phyloP scores from a whole-genome alignment of 192 early-diverging fungal species.

The Spizellomyces punctatus region DNA sequence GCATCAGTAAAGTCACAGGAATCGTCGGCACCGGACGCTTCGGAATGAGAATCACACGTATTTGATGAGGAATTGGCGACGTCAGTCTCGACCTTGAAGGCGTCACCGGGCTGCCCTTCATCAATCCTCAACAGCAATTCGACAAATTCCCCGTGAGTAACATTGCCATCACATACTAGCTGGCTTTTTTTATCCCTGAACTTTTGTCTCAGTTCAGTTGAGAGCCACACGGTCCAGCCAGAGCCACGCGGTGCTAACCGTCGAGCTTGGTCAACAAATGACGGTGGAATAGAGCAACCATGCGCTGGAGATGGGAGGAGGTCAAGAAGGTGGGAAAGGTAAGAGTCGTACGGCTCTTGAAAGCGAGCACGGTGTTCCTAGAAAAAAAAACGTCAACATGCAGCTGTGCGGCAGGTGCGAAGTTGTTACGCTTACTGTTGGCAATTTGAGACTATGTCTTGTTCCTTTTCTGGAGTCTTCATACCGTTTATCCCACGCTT shows the following conservation, averaged over 20 bases:
- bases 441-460: slow-evolving; percentile 15
- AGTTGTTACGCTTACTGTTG: slow-evolving; percentile 9
- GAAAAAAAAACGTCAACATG: not conserved
- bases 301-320: not conserved
- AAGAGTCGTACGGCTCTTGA: slow-evolving; percentile 15
- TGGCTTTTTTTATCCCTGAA: slow-evolving; percentile 8
- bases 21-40: too few species aligned
- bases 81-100: too few species aligned
- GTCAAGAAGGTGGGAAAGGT: slow-evolving; percentile 4
- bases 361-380: slow-evolving; percentile 10
- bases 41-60: too few species aligned
- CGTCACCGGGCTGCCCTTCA: not conserved
- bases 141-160: slow-evolving; percentile 27
- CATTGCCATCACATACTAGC: not conserved
- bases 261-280: slow-evolving; percentile 6
- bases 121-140: slow-evolving; percentile 12
- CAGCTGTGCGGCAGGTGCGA: not conserved
- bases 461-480: slow-evolving; percentile 10
- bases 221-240: slow-evolving; percentile 25
- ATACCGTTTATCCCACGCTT: slow-evolving; percentile 17
- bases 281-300: too few species aligned
- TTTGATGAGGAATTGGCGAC: too few species aligned
- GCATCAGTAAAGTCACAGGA: too few species aligned
- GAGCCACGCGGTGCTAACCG: slow-evolving; percentile 8
- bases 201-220: slow-evolving; percentile 1